Evolutionary conservation across 805 yeast genomes (phyloP).

Genomic region (Komagataella pastoris): DNA sequence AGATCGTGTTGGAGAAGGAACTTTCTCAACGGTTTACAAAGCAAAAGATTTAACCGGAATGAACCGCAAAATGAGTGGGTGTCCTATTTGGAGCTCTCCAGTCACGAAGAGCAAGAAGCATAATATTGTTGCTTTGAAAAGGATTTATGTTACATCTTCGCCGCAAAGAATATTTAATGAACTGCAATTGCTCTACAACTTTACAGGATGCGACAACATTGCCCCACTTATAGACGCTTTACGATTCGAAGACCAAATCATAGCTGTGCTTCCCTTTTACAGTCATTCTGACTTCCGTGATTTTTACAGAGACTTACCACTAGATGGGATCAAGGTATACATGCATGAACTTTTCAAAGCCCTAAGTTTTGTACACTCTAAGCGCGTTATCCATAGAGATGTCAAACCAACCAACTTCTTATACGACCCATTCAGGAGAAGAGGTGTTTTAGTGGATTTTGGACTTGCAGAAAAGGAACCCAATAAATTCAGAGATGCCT

Average conservation of each 20-base stretch:
- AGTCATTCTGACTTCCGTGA: slow-evolving; percentile 84
- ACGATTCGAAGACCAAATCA: slow-evolving; percentile 80
- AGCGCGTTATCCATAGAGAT: slow-evolving; percentile 84
- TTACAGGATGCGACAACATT: slow-evolving; percentile 58
- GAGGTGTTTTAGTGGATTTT: slow-evolving; percentile 83
- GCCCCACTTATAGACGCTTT: slow-evolving; percentile 87
- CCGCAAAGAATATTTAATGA: slow-evolving; percentile 88
- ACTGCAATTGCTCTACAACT: slow-evolving; percentile 56
- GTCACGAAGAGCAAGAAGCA: slow-evolving; percentile 16
- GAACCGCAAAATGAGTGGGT: slow-evolving; percentile 10
- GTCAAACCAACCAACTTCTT: slow-evolving; percentile 68
- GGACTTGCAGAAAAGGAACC: slow-evolving; percentile 70
- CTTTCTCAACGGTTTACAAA: slow-evolving; percentile 63
- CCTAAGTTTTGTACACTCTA: slow-evolving; percentile 60
- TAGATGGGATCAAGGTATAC: slow-evolving; percentile 70
- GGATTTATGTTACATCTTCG: slow-evolving; percentile 90
- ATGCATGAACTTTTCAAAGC: slow-evolving; percentile 70
- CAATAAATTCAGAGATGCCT: slow-evolving; percentile 13
- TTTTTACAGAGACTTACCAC: slow-evolving; percentile 68
- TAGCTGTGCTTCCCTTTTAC: slow-evolving; percentile 85
- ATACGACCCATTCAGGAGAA: slow-evolving; percentile 48
- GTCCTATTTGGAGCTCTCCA: slow-evolving; percentile 15
- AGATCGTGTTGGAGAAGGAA: slow-evolving; percentile 66
- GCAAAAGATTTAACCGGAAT: slow-evolving; percentile 27
- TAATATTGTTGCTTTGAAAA: slow-evolving; percentile 70